A percentile compares a stretch with the other conserved stretches of the same genome.
phyloP scores from a whole-genome alignment of 2,329 filamentous ascomycete species.

The Cladosporium austrohemisphaericum region DNA sequence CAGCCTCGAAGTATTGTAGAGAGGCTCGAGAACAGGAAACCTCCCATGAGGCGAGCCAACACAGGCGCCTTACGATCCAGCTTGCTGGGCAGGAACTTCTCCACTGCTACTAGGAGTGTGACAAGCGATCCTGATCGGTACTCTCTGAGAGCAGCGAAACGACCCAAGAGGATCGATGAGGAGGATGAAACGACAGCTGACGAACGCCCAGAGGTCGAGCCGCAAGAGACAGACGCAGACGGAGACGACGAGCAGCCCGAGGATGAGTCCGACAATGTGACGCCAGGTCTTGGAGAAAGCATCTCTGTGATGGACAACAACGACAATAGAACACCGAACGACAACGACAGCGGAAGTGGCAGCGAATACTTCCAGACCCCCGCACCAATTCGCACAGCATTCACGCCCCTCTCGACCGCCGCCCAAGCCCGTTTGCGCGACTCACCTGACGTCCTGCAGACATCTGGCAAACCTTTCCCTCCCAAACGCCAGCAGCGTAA shows the following conservation, averaged over 20 bases:
- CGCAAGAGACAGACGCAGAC: conserved; percentile 72
- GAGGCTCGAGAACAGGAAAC: conserved; percentile 53
- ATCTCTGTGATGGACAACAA: conserved; percentile 31
- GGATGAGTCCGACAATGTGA: conserved; percentile 59
- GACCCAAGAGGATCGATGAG: conserved; percentile 44
- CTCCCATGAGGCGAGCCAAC: conserved; percentile 50
- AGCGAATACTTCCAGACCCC: conserved; percentile 45
- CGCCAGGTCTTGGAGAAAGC: conserved; percentile 32
- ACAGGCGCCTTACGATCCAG: conserved; percentile 33
- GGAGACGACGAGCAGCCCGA: conserved; percentile 82
- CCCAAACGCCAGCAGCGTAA: conserved; percentile 53
- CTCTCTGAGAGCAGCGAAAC: conserved; percentile 34
- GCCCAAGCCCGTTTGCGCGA: conserved; percentile 24
- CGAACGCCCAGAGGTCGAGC: conserved; percentile 41
- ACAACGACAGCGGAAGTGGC: conserved; percentile 28
- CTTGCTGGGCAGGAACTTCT: conserved; percentile 43
- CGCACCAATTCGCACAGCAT: conserved; percentile 28
- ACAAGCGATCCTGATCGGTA: conserved; percentile 54
- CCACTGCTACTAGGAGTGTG: conserved; percentile 51
- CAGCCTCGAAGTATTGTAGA: conserved; percentile 58
- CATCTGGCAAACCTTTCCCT: conserved; percentile 30
- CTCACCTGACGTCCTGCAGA: conserved; percentile 25
- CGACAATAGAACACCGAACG: conserved; percentile 14
- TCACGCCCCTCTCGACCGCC: conserved; percentile 26
- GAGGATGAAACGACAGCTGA: conserved; percentile 39